A percentile compares a stretch with the other conserved stretches of the same genome.
phyloP scores from a whole-genome alignment of 805 yeast species.

The Ogataea pilisensis region DNA sequence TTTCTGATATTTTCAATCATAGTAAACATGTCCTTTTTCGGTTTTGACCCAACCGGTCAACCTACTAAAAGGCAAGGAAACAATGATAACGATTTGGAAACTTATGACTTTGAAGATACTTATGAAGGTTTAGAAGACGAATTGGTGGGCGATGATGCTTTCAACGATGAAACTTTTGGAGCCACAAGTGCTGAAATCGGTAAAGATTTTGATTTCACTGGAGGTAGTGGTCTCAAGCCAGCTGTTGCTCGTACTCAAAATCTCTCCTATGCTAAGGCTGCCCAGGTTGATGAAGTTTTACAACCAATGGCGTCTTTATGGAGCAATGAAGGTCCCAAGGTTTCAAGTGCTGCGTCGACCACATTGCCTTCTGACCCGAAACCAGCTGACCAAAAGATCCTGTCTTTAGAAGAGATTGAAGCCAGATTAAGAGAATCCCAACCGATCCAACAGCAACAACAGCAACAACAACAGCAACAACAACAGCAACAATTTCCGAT shows the following conservation, averaged over 20 bases:
- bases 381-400: conserved; percentile 38
- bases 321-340: conserved; percentile 35
- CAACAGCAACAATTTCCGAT: conserved; percentile 17
- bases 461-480: conserved; percentile 22
- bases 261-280: conserved; percentile 42
- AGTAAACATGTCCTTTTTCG: conserved; percentile 62
- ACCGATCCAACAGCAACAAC: conserved; percentile 23
- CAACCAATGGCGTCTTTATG: conserved; percentile 73
- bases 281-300: conserved; percentile 40
- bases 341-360: conserved; percentile 16
- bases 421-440: conserved; percentile 60
- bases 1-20: no score
- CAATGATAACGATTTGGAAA: conserved; percentile 27
- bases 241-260: conserved; percentile 26
- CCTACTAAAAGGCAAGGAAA: conserved; percentile 28
- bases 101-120: conserved; percentile 77
- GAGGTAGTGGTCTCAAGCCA: conserved; percentile 20
- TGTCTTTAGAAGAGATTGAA: conserved; percentile 82
- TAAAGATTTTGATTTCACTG: conserved; percentile 64
- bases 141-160: conserved; percentile 61
- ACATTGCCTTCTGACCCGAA: conserved; percentile 9
- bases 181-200: conserved; percentile 39
- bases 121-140: conserved; percentile 80
- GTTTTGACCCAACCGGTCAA: conserved; percentile 49
- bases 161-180: conserved; percentile 80